Evolutionary conservation across 768 basidiomycete genomes (phyloP).

Genomic region (Infundibulicybe gibba): DNA sequence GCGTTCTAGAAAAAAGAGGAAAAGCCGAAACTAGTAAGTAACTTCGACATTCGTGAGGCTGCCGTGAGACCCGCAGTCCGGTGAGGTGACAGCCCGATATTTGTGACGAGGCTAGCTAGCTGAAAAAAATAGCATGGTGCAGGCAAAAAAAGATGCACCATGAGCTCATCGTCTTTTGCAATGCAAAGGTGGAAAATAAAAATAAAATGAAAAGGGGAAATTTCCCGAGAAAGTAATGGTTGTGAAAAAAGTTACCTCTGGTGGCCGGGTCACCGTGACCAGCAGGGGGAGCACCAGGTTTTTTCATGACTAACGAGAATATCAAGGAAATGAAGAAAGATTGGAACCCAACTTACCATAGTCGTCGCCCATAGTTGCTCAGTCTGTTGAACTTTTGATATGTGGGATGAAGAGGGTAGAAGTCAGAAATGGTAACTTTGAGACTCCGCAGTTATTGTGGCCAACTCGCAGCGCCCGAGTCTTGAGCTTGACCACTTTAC

Average conservation of each 20-base stretch:
- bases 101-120: constrained; percentile 57
- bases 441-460: constrained; percentile 28
- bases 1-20: constrained; percentile 46
- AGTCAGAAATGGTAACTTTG: constrained; percentile 18
- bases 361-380: constrained; percentile 43
- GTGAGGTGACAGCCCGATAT: constrained; percentile 30
- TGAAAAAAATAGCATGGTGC: constrained; percentile 57
- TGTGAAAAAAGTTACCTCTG: constrained; percentile 21
- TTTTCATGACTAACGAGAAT: constrained; percentile 12
- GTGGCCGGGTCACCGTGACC: constrained; percentile 3
- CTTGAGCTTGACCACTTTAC: neutral
- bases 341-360: constrained; percentile 44
- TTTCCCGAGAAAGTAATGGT: constrained; percentile 4
- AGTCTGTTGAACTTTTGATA: constrained; percentile 7
- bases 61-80: constrained; percentile 36
- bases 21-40: constrained; percentile 50
- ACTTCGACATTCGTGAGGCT: constrained; percentile 25
- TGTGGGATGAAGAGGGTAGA: constrained; percentile 17
- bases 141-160: constrained; percentile 53
- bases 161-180: constrained; percentile 52
- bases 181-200: constrained; percentile 30
- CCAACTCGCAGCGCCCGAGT: neutral
- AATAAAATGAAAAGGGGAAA: constrained; percentile 14
- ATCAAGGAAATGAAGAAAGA: constrained; percentile 18
- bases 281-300: constrained; percentile 7